phyloP scores from a whole-genome alignment of 306 rosid species.

The Cicer bijugum region DNA sequence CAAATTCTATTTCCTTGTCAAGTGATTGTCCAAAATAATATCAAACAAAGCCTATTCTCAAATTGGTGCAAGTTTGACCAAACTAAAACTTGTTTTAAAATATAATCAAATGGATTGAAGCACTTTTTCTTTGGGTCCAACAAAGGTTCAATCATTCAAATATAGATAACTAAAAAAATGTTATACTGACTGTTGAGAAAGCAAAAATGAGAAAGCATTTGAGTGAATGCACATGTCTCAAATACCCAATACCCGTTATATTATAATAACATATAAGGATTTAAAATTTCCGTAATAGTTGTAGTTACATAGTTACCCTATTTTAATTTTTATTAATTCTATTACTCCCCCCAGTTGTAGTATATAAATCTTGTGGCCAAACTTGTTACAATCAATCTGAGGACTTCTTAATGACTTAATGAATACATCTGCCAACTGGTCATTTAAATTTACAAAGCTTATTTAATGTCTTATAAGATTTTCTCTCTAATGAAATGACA shows the following conservation, averaged over 20 bases:
- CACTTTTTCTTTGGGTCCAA: not conserved
- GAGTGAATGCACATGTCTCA: not conserved
- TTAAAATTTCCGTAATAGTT: not conserved
- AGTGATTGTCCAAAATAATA: constrained; percentile 17
- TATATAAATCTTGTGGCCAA: not conserved
- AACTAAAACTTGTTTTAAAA: not conserved
- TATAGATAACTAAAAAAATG: not conserved
- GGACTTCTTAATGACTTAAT: not conserved
- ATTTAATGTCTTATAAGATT: not conserved
- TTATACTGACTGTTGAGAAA: not conserved
- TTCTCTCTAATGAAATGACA: not conserved
- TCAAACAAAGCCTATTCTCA: not conserved
- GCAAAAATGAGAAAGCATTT: not conserved
- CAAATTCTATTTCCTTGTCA: constrained; percentile 29
- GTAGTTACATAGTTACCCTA: not conserved
- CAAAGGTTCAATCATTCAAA: not conserved
- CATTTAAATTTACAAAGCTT: not conserved
- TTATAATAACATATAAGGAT: too few species aligned
- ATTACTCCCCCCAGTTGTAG: not conserved
- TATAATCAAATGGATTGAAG: too few species aligned
- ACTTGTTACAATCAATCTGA: not conserved
- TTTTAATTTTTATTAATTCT: too few species aligned
- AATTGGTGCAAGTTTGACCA: not conserved
- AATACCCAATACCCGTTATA: not conserved
- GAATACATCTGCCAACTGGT: not conserved